These are phyloP conservation scores for Hygrophoropsis aurantiaca DNA, from an alignment of 768 basidiomycete genomes.

Conservation along the genomic window DNA sequence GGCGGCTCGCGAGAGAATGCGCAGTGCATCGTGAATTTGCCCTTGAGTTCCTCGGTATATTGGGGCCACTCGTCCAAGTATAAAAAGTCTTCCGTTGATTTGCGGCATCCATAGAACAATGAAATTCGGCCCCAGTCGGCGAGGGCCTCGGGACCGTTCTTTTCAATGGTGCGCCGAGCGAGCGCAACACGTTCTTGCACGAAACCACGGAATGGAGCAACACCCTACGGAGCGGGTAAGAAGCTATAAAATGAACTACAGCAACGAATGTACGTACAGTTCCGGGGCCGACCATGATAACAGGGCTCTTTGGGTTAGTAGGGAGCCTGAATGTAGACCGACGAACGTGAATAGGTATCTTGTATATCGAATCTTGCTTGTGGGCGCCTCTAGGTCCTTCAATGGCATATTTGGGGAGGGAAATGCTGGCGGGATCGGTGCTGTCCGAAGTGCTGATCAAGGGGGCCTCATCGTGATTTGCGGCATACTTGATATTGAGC, in stretches of 20 bases:
- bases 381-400: constrained; percentile 90
- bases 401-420: constrained; percentile 75
- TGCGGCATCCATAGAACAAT: constrained; percentile 96
- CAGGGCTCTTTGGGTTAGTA: constrained; percentile 96
- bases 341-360: constrained; percentile 91
- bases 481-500: constrained; percentile 83
- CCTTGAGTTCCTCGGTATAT: constrained; percentile 82
- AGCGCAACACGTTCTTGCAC: constrained; percentile 97
- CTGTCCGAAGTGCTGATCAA: constrained; percentile 35
- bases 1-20: constrained; percentile 89
- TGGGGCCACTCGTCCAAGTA: constrained; percentile 95
- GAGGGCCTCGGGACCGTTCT: constrained; percentile 92
- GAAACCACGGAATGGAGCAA: constrained; percentile 99
- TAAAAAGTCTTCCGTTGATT: constrained; percentile 84
- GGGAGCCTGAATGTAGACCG: constrained; percentile 96
- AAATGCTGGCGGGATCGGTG: constrained; percentile 37
- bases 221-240: constrained; percentile 60
- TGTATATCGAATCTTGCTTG: constrained; percentile 66
- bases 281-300: constrained; percentile 99
- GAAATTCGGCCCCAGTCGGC: constrained; percentile 94
- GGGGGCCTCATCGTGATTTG: constrained; percentile 55
- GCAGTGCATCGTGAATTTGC: constrained; percentile 85
- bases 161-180: constrained; percentile 90
- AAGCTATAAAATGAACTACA: not conserved
- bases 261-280: constrained; percentile 61